Conservation (phyloP, 352 stramenopile species). For the Pythium rhizo-oryzae region DNA sequence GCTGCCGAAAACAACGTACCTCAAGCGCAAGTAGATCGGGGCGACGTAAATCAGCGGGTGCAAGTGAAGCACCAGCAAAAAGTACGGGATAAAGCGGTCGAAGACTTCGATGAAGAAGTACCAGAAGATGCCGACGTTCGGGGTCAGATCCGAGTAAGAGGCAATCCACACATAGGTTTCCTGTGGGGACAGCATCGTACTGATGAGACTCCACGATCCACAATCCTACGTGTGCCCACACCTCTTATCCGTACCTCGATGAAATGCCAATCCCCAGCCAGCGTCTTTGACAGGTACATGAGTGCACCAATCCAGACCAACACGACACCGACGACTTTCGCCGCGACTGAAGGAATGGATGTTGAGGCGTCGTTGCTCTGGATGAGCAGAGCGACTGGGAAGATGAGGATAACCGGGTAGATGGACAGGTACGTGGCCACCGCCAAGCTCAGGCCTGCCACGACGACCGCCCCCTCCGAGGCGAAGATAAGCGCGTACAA, state of each 20-base stretch:
- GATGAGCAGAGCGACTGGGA: slow-evolving; percentile 59
- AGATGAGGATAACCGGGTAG: slow-evolving; percentile 67
- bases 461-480: slow-evolving; percentile 44
- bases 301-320: slow-evolving; percentile 27
- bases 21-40: slow-evolving; percentile 75
- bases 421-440: slow-evolving; percentile 72
- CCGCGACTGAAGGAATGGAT: neutral
- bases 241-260: slow-evolving; percentile 41
- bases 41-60: slow-evolving; percentile 83
- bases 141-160: slow-evolving; percentile 80
- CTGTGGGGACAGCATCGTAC: slow-evolving; percentile 8
- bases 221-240: neutral
- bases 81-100: slow-evolving; percentile 85
- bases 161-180: slow-evolving; percentile 85
- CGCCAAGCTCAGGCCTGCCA: slow-evolving; percentile 47
- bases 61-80: slow-evolving; percentile 79
- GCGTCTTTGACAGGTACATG: slow-evolving; percentile 56
- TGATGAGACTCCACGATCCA: neutral
- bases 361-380: slow-evolving; percentile 25
- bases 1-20: slow-evolving; percentile 35
- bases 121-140: slow-evolving; percentile 88
- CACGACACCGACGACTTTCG: slow-evolving; percentile 6
- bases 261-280: slow-evolving; percentile 64
- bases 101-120: slow-evolving; percentile 92
- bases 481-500: slow-evolving; percentile 77